Conservation (phyloP, 2,329 filamentous ascomycete genomes). For the Aspergillus eucalypticola region DNA sequence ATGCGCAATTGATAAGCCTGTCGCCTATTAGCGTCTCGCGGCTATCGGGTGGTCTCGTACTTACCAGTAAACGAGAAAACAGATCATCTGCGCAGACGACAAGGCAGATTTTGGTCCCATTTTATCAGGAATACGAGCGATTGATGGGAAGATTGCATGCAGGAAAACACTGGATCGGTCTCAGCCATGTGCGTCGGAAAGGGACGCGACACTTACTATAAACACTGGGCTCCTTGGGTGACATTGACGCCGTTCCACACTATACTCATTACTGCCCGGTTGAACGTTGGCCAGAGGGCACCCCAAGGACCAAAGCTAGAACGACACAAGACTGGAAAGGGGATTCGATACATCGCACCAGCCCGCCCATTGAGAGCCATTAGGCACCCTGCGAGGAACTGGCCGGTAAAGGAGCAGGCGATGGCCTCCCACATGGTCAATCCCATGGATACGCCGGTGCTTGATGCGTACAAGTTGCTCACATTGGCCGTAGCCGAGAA, state of each 20-base stretch:
- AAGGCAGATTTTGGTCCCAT: slow-evolving; percentile 45
- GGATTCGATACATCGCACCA: slow-evolving; percentile 48
- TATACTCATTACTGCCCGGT: slow-evolving; percentile 47
- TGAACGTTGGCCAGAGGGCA: slow-evolving; percentile 45
- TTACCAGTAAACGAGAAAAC: slow-evolving; percentile 45
- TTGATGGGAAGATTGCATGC: slow-evolving; percentile 45
- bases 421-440: slow-evolving; percentile 54
- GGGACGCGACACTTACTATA: slow-evolving; percentile 27
- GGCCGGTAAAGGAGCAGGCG: slow-evolving; percentile 44
- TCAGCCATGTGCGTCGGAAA: not conserved
- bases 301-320: slow-evolving; percentile 49
- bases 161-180: slow-evolving; percentile 36
- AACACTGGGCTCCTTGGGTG: slow-evolving; percentile 40
- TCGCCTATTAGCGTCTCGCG: not conserved
- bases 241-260: slow-evolving; percentile 50
- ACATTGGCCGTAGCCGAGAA: slow-evolving; percentile 43
- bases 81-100: slow-evolving; percentile 46
- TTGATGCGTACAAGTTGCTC: slow-evolving; percentile 43
- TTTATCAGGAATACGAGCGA: slow-evolving; percentile 42
- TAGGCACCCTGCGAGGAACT: slow-evolving; percentile 33
- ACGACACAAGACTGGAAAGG: slow-evolving; percentile 46
- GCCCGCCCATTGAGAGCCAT: slow-evolving; percentile 48
- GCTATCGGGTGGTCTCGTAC: not conserved
- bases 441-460: slow-evolving; percentile 45
- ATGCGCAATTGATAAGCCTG: slow-evolving; percentile 41